phyloP scores from a whole-genome alignment of 2,329 filamentous ascomycete species.

The Mariannaea elegans region DNA sequence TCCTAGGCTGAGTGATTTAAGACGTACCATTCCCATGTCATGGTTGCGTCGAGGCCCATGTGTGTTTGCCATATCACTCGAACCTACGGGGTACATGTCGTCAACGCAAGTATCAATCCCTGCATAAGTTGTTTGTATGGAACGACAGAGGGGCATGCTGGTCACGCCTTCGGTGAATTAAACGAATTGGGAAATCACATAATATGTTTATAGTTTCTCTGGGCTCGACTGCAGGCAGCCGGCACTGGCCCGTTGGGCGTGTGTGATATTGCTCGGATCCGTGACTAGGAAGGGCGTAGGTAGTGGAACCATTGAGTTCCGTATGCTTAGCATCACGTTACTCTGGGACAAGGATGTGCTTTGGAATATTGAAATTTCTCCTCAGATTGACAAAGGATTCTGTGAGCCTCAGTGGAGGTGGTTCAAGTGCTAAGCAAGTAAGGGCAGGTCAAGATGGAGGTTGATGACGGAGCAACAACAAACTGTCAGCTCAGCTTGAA shows the following conservation, averaged over 20 bases:
- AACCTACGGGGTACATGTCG: not conserved
- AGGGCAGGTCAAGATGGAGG: not conserved
- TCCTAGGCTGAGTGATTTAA: constrained; percentile 13
- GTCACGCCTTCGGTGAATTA: not conserved
- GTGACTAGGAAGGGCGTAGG: constrained; percentile 4
- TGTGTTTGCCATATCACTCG: not conserved
- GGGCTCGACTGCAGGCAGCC: not conserved
- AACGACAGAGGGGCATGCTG: not conserved
- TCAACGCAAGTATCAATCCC: constrained; percentile 5
- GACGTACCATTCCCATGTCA: constrained; percentile 14
- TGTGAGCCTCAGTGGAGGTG: not conserved
- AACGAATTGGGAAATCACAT: not conserved
- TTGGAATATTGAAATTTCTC: too few species aligned
- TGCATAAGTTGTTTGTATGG: not conserved
- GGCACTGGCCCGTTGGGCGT: not conserved
- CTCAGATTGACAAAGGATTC: not conserved
- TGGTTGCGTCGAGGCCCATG: constrained; percentile 7
- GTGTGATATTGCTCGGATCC: constrained; percentile 1
- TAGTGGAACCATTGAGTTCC: constrained; percentile 21
- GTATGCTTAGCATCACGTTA: constrained; percentile 5
- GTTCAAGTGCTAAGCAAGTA: not conserved
- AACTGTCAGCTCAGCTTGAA: not conserved
- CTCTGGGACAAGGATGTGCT: not conserved
- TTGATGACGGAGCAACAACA: constrained; percentile 8
- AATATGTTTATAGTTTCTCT: not conserved